Percentiles rank a stretch among this genome's conserved stretches.
Evolutionary conservation across 2,329 filamentous ascomycete genomes (phyloP).

Genomic region (Penicillium sp.): DNA sequence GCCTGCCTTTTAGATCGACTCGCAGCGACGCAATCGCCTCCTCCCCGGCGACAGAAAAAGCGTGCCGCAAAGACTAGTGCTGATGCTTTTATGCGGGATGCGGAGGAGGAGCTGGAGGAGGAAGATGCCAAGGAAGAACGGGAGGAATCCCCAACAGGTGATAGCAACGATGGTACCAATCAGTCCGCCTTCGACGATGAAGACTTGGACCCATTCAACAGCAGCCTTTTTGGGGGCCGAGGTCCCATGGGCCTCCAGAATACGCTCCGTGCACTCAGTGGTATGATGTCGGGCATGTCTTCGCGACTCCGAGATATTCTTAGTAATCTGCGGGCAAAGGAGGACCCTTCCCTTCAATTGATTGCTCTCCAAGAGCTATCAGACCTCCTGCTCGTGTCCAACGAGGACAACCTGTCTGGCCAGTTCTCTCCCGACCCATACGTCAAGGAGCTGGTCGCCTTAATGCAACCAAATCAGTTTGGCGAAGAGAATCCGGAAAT

Average conservation of each 20-base stretch:
- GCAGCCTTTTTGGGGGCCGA: constrained; percentile 60
- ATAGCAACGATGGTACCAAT: constrained; percentile 60
- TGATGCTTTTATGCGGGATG: constrained; percentile 67
- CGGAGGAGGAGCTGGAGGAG: constrained; percentile 50
- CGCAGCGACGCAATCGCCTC: constrained; percentile 31
- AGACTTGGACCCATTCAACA: constrained; percentile 58
- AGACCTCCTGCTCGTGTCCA: constrained; percentile 87
- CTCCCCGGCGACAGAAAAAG: constrained; percentile 50
- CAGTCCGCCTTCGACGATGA: constrained; percentile 51
- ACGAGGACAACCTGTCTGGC: constrained; percentile 91
- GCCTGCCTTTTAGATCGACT: constrained; percentile 29
- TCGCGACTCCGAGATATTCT: constrained; percentile 73
- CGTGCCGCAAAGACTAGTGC: constrained; percentile 52
- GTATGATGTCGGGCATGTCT: constrained; percentile 84
- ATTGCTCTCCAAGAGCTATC: constrained; percentile 91
- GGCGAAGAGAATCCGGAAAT: constrained; percentile 91
- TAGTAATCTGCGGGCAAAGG: constrained; percentile 70
- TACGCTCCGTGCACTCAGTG: constrained; percentile 79
- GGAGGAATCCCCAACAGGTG: constrained; percentile 55
- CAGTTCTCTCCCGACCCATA: constrained; percentile 93
- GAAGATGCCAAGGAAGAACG: constrained; percentile 45
- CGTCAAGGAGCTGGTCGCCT: constrained; percentile 82
- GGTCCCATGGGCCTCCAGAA: constrained; percentile 65
- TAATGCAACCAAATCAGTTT: constrained; percentile 88
- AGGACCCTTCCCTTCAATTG: constrained; percentile 79